Percentiles rank a stretch among this genome's conserved stretches.
Evolutionary conservation across 2,329 filamentous ascomycete species (phyloP).

Genomic region (Phoma sp.): DNA sequence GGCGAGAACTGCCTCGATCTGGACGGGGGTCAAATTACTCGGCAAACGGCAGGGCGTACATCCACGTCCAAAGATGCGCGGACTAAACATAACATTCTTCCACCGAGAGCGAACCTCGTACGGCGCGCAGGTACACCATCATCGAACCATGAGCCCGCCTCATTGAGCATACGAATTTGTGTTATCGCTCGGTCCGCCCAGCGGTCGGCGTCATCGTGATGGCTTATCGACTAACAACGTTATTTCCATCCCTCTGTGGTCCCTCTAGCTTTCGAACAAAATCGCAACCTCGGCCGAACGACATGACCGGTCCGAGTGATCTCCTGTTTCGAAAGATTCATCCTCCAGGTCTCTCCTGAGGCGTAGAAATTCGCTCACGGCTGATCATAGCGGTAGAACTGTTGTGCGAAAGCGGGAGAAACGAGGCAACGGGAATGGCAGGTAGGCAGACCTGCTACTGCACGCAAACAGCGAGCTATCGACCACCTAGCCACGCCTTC

Average conservation of each 20-base stretch:
- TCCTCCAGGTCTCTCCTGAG: slow-evolving; percentile 3
- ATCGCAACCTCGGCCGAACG: slow-evolving; percentile 34
- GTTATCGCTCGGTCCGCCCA: slow-evolving; percentile 9
- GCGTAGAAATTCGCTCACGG: slow-evolving; percentile 30
- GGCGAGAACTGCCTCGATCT: slow-evolving; percentile 1
- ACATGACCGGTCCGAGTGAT: slow-evolving; percentile 21
- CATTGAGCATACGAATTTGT: slow-evolving; percentile 4
- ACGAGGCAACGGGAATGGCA: not conserved
- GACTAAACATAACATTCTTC: slow-evolving; percentile 23
- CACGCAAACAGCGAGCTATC: slow-evolving; percentile 7
- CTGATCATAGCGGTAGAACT: slow-evolving; percentile 4
- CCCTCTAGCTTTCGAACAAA: slow-evolving; percentile 10
- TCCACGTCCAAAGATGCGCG: slow-evolving; percentile 32
- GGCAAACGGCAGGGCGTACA: slow-evolving; percentile 26
- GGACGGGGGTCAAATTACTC: slow-evolving; percentile 8
- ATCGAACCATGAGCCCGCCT: slow-evolving; percentile 4
- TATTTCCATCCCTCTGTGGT: slow-evolving; percentile 18
- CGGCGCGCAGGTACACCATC: slow-evolving; percentile 9
- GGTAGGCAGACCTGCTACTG: not conserved
- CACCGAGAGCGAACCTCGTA: slow-evolving; percentile 6
- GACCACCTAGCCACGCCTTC: not conserved
- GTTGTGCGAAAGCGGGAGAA: slow-evolving; percentile 10
- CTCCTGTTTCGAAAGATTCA: slow-evolving; percentile 14
- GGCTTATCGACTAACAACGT: slow-evolving; percentile 30
- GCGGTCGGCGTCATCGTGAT: slow-evolving; percentile 27